Conservation (phyloP, 768 basidiomycete genomes). For the Termitomyces sp. region DNA sequence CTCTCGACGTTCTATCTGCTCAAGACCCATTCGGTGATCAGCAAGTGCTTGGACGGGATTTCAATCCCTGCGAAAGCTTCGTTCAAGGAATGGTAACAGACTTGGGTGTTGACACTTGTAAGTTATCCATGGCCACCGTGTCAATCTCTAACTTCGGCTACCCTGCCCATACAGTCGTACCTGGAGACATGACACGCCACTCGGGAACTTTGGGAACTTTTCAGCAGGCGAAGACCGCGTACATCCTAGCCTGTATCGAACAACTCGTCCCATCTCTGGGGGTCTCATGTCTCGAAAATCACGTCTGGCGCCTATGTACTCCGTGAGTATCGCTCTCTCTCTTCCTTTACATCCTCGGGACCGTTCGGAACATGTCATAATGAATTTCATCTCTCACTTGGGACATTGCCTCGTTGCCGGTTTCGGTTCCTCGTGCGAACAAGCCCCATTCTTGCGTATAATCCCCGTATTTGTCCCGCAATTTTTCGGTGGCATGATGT, state of each 20-base stretch:
- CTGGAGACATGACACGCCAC: not conserved
- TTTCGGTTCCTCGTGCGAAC: not conserved
- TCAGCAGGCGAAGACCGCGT: constrained; percentile 47
- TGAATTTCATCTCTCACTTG: not conserved
- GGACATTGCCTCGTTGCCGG: not conserved
- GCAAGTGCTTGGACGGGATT: constrained; percentile 17
- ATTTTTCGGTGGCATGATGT: not conserved
- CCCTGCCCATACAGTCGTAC: constrained; percentile 5
- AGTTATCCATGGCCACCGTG: not conserved
- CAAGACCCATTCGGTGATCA: constrained; percentile 21
- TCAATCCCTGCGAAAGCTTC: constrained; percentile 26
- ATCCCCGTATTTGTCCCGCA: not conserved
- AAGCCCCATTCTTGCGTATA: not conserved
- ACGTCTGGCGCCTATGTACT: constrained; percentile 56
- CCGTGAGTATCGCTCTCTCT: constrained; percentile 43
- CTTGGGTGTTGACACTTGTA: constrained; percentile 10
- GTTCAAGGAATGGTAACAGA: constrained; percentile 17
- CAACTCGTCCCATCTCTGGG: constrained; percentile 65
- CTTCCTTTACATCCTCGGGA: constrained; percentile 5
- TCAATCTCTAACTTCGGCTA: not conserved
- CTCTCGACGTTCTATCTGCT: constrained; percentile 64
- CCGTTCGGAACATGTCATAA: not conserved
- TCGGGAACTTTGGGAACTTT: constrained; percentile 4
- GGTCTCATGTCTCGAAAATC: constrained; percentile 44
- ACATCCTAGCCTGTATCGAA: constrained; percentile 69